Percentiles rank a stretch among this genome's conserved stretches.
phyloP scores from a whole-genome alignment of 805 yeast species.

The Candida vartiovaarae region DNA sequence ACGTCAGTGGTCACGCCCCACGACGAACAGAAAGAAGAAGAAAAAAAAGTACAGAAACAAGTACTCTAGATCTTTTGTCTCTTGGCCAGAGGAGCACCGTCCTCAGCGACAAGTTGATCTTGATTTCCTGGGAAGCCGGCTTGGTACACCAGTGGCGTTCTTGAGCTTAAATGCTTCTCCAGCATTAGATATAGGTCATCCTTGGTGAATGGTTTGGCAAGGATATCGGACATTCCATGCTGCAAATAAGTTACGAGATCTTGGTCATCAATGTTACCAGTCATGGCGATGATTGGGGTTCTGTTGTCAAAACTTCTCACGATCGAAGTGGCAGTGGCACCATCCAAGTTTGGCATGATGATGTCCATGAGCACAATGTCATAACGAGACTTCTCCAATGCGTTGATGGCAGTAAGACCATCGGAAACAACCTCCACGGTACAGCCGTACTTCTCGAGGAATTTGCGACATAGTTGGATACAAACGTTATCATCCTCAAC shows the following conservation, averaged over 20 bases:
- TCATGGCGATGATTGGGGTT: conserved; percentile 93
- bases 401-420: conserved; percentile 82
- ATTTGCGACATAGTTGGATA: conserved; percentile 74
- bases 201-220: conserved; percentile 91
- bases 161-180: conserved; percentile 59
- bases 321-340: conserved; percentile 86
- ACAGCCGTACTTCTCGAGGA: conserved; percentile 82
- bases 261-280: conserved; percentile 79
- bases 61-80: conserved; percentile 17
- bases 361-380: conserved; percentile 83
- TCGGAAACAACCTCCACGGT: conserved; percentile 89
- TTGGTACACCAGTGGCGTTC: conserved; percentile 29
- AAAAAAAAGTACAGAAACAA: too few relatives aligned
- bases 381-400: conserved; percentile 61
- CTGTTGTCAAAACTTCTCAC: conserved; percentile 76
- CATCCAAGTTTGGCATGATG: conserved; percentile 83
- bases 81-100: conserved; percentile 19
- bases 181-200: conserved; percentile 75
- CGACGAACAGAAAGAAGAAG: too few relatives aligned
- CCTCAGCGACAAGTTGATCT: neutral
- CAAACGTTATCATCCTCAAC: conserved; percentile 83
- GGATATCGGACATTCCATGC: conserved; percentile 87
- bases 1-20: too few relatives aligned
- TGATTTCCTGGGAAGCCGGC: neutral
- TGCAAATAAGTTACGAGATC: conserved; percentile 74